Evolutionary conservation across 768 basidiomycete species (phyloP).

Genomic region (Termitomyces sp.): DNA sequence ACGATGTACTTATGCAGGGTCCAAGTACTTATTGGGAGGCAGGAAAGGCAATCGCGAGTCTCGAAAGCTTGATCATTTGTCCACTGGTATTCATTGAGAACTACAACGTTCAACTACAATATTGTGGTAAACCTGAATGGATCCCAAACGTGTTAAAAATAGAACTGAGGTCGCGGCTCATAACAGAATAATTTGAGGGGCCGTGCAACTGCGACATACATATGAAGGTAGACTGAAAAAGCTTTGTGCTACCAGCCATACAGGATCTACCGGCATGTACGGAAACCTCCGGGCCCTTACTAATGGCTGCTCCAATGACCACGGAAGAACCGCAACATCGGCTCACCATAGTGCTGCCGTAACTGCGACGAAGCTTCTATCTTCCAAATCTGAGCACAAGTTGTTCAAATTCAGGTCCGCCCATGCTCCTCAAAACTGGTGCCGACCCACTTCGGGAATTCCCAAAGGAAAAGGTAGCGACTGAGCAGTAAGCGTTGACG

Average conservation of each 20-base stretch:
- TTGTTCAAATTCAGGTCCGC: slow-evolving; percentile 14
- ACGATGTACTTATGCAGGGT: not conserved
- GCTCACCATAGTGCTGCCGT: slow-evolving; percentile 14
- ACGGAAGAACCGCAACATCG: slow-evolving; percentile 18
- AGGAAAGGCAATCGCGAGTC: not conserved
- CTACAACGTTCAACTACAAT: no score
- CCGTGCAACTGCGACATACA: not conserved
- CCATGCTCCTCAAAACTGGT: slow-evolving; percentile 10
- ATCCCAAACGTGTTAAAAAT: not conserved
- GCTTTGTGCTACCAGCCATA: not conserved
- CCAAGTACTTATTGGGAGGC: not conserved
- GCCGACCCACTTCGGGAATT: slow-evolving; percentile 17
- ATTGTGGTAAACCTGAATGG: not conserved
- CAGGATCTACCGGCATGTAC: slow-evolving; percentile 7
- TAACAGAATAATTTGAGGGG: not conserved
- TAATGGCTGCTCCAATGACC: slow-evolving; percentile 16
- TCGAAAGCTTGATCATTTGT: not conserved
- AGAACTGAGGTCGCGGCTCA: slow-evolving; percentile 7
- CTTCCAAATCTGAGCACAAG: slow-evolving; percentile 11
- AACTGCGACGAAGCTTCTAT: slow-evolving; percentile 7
- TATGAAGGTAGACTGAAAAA: not conserved
- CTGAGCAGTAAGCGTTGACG: slow-evolving; percentile 2
- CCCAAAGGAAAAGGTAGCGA: slow-evolving; percentile 13
- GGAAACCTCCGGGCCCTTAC: slow-evolving; percentile 17
- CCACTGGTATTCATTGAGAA: no score